These are phyloP conservation scores for Colletotrichum kahawae DNA, from an alignment of 2,329 filamentous ascomycete genomes.

Conservation along the genomic window DNA sequence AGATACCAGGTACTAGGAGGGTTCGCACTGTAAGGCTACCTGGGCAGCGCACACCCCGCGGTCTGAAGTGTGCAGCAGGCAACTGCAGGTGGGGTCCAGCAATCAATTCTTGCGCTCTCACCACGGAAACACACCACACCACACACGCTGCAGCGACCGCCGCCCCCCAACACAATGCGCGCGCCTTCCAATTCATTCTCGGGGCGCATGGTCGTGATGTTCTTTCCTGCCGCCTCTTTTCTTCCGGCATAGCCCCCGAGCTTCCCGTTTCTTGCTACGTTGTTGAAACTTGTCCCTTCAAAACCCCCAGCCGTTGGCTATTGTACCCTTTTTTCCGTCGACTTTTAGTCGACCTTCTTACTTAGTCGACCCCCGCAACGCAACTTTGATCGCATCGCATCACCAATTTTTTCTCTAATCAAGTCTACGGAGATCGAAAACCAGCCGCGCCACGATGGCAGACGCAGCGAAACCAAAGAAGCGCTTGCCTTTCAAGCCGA, in stretches of 20 bases:
- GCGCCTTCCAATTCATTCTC: neutral
- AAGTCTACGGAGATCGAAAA: neutral
- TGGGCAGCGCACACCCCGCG: neutral
- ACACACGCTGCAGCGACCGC: neutral
- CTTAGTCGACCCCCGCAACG: neutral
- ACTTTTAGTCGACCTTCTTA: neutral
- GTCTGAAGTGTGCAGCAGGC: neutral
- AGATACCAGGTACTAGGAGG: neutral
- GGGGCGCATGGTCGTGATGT: conserved; percentile 4
- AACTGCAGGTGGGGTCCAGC: neutral
- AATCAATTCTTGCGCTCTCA: conserved; percentile 11
- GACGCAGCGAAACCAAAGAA: conserved; percentile 31
- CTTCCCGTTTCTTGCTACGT: neutral
- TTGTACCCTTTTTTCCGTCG: neutral
- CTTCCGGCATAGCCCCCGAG: neutral
- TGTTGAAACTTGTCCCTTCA: neutral
- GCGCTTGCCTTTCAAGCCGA: conserved; percentile 56
- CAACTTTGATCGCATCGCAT: neutral
- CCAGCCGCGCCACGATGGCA: conserved; percentile 5
- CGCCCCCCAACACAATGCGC: neutral
- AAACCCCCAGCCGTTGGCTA: neutral
- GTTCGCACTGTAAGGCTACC: conserved; percentile 22
- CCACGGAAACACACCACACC: conserved; percentile 11
- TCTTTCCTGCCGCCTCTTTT: neutral
- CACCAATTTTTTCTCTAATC: neutral